A percentile compares a stretch with the other conserved stretches of the same genome.
These are phyloP conservation scores for Coemansia reversa DNA, from an alignment of 192 early-diverging fungal species.

Conservation along the genomic window DNA sequence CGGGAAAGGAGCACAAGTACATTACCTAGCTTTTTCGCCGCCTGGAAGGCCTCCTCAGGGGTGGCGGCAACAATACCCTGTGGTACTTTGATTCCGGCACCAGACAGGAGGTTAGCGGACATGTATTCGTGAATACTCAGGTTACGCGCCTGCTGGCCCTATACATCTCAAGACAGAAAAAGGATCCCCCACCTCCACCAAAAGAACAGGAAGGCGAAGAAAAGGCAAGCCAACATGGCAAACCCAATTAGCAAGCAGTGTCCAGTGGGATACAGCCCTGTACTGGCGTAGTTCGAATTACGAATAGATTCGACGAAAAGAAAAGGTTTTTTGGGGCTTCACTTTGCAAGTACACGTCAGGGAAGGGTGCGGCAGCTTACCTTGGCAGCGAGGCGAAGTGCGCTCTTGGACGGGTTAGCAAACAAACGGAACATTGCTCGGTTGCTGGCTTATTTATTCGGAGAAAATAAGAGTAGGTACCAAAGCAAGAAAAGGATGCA, in stretches of 20 bases:
- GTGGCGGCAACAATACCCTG: constrained; percentile 84
- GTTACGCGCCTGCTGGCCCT: constrained; percentile 72
- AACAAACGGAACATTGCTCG: constrained; percentile 50
- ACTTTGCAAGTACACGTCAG: neutral
- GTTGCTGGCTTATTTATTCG: neutral
- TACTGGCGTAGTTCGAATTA: constrained; percentile 5
- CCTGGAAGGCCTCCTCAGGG: constrained; percentile 82
- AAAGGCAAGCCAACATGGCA: too few species aligned
- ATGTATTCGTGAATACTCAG: constrained; percentile 98
- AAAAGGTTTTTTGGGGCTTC: neutral
- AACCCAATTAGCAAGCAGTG: too few species aligned
- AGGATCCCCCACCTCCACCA: constrained; percentile 1
- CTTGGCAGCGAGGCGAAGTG: constrained; percentile 44
- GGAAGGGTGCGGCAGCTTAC: constrained; percentile 12
- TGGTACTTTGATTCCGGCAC: constrained; percentile 92
- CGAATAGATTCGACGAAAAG: neutral
- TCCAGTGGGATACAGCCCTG: too few species aligned
- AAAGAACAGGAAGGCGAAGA: neutral
- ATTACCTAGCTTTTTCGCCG: constrained; percentile 78
- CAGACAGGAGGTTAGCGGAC: constrained; percentile 86
- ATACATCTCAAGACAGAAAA: constrained; percentile 14
- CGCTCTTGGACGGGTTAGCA: constrained; percentile 49
- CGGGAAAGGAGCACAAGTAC: neutral
- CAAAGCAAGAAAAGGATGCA: neutral
- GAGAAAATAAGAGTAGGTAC: neutral